Evolutionary conservation across 352 stramenopile species (phyloP).

Genomic region (Globisporangium alternatum): DNA sequence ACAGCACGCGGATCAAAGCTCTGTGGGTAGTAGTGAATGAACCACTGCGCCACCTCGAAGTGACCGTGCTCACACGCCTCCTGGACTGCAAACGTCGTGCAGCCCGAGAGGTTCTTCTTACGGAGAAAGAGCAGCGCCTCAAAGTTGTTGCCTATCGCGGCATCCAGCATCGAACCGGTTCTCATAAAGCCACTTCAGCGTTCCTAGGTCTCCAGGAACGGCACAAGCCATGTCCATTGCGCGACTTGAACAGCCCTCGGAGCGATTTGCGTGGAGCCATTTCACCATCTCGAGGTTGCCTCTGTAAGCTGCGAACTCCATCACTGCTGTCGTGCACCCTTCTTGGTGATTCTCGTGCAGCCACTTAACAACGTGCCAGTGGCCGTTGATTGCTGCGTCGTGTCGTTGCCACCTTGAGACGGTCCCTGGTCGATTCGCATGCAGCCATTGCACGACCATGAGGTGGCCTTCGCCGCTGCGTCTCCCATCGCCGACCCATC

Average conservation of each 20-base stretch:
- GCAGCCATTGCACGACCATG: too few species aligned
- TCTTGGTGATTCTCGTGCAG: background rate
- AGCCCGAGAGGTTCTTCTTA: background rate
- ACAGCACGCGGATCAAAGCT: background rate
- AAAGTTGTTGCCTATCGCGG: background rate
- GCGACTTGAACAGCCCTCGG: background rate
- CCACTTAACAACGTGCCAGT: too few species aligned
- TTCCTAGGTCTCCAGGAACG: background rate
- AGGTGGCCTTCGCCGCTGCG: too few species aligned
- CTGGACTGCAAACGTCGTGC: background rate
- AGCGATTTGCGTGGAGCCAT: slow-evolving; percentile 3
- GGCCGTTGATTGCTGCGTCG: too few species aligned
- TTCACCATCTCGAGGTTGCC: slow-evolving; percentile 2
- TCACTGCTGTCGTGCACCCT: background rate
- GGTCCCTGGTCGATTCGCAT: too few species aligned
- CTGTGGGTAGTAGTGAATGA: background rate
- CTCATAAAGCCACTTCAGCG: background rate
- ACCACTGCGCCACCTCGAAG: background rate
- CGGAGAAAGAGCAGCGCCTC: background rate
- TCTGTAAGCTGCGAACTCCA: background rate
- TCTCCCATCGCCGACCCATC: too few species aligned
- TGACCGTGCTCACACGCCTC: background rate
- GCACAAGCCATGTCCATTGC: background rate
- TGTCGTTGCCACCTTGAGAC: too few species aligned
- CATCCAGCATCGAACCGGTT: background rate